A percentile compares a stretch with the other conserved stretches of the same genome.
These are phyloP conservation scores for Argentina anserina DNA, from an alignment of 306 rosid genomes.

Conservation along the genomic window DNA sequence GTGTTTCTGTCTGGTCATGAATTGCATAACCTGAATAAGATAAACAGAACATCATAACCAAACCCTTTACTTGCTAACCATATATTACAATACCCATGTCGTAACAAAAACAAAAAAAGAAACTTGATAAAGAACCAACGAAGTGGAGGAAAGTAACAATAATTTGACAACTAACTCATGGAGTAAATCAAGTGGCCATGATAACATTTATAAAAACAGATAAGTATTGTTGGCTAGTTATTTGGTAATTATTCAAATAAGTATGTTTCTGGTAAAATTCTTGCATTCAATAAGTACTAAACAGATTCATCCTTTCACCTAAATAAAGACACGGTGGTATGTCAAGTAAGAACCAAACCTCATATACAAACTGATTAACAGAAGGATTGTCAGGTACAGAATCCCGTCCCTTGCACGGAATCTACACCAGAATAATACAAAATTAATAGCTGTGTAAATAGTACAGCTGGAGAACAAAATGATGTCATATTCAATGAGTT, in stretches of 20 bases:
- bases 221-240: background rate
- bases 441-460: conserved; percentile 15
- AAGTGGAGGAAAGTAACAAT: background rate
- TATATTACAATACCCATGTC: background rate
- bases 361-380: conserved; percentile 83
- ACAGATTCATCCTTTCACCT: background rate
- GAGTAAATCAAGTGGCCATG: background rate
- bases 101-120: background rate
- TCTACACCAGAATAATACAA: conserved; percentile 49
- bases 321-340: conserved; percentile 11
- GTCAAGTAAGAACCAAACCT: conserved; percentile 60
- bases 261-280: background rate
- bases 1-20: conserved; percentile 75
- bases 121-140: background rate
- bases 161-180: background rate
- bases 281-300: background rate
- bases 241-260: too few species aligned
- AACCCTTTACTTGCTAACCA: background rate
- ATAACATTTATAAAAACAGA: background rate
- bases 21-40: conserved; percentile 70
- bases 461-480: conserved; percentile 20
- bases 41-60: background rate
- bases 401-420: conserved; percentile 89
- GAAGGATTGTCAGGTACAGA: conserved; percentile 89
- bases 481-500: conserved; percentile 19